These are phyloP conservation scores for Phytophthora crassamura DNA, from an alignment of 352 stramenopile species.

Conservation along the genomic window DNA sequence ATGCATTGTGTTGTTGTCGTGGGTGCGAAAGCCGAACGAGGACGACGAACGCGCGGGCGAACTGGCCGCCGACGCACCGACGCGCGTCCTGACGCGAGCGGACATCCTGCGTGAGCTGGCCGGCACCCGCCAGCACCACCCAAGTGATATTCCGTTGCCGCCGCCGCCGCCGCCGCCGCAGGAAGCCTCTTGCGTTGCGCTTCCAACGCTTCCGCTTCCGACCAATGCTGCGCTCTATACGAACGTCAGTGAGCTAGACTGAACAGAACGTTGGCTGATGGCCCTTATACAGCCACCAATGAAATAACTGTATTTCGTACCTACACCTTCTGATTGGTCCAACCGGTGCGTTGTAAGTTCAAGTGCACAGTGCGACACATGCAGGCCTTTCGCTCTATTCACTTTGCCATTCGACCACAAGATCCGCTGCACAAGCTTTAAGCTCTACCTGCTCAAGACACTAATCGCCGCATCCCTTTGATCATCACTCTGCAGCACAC, in stretches of 20 bases:
- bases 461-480: neutral
- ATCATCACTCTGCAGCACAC: constrained; percentile 6
- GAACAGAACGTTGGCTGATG: constrained; percentile 30
- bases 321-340: constrained; percentile 20
- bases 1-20: constrained; percentile 31
- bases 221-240: constrained; percentile 31
- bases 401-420: constrained; percentile 1
- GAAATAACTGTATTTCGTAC: no score
- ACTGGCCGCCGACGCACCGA: neutral
- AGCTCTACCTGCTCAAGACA: neutral
- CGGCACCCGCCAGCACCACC: constrained; percentile 6
- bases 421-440: no score
- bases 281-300: neutral
- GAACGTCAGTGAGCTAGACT: constrained; percentile 51
- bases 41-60: constrained; percentile 20
- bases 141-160: neutral
- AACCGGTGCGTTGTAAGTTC: constrained; percentile 4
- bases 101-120: constrained; percentile 63
- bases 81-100: constrained; percentile 51
- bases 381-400: constrained; percentile 20
- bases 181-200: neutral
- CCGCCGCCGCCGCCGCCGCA: neutral
- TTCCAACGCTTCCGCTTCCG: constrained; percentile 1
- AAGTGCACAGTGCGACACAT: neutral
- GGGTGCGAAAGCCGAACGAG: constrained; percentile 24